Evolutionary conservation across 495 filamentous ascomycete species (phyloP).

Genomic region (Bacidia rubella): DNA sequence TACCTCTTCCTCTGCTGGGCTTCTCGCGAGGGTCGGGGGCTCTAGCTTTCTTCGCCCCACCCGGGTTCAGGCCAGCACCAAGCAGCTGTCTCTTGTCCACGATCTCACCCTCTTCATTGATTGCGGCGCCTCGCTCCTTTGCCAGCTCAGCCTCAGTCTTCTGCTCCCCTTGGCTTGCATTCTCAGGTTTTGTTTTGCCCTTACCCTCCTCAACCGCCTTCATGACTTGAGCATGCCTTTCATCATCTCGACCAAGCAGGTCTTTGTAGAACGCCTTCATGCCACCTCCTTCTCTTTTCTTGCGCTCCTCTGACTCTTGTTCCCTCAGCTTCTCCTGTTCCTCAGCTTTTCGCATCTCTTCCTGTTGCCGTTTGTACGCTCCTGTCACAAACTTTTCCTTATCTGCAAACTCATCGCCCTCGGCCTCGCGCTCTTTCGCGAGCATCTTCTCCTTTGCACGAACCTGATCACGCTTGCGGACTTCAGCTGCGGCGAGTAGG

Average conservation of each 20-base stretch:
- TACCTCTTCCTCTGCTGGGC: conserved; percentile 8
- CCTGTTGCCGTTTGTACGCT: conserved; percentile 91
- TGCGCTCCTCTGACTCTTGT: conserved; percentile 49
- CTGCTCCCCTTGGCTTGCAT: conserved; percentile 31
- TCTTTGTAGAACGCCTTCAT: conserved; percentile 82
- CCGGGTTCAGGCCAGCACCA: conserved; percentile 73
- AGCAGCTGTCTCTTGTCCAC: conserved; percentile 88
- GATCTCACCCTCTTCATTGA: conserved; percentile 91
- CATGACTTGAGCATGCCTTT: conserved; percentile 53
- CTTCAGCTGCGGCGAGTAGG: conserved; percentile 64
- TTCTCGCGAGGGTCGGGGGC: conserved; percentile 10
- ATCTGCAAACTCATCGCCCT: conserved; percentile 86
- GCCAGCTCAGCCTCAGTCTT: conserved; percentile 63
- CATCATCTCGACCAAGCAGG: conserved; percentile 64
- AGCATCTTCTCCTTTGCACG: conserved; percentile 81
- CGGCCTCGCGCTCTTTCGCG: conserved; percentile 74
- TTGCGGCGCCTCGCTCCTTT: conserved; percentile 50
- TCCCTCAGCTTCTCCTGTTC: conserved; percentile 66
- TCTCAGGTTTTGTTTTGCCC: conserved; percentile 25
- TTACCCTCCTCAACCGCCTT: conserved; percentile 55
- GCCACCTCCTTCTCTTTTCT: conserved; percentile 50
- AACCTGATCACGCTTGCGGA: conserved; percentile 76
- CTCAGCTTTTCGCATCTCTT: conserved; percentile 62
- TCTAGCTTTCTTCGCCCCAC: conserved; percentile 41
- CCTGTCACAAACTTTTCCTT: conserved; percentile 95